These are phyloP conservation scores for Trichoderma atrobrunneum DNA, from an alignment of 2,329 filamentous ascomycete genomes.

Conservation along the genomic window DNA sequence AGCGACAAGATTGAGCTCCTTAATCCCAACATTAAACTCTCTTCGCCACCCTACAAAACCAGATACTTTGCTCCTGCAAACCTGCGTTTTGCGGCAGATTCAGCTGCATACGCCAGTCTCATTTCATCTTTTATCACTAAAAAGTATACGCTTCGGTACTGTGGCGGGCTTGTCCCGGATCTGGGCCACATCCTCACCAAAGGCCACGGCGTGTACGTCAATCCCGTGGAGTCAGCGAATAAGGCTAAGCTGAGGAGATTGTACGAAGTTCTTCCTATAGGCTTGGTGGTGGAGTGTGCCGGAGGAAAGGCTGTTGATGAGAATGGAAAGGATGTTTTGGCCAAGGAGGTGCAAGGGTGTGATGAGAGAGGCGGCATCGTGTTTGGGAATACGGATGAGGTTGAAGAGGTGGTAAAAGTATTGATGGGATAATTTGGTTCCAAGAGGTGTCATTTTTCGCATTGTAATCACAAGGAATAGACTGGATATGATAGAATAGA, in stretches of 20 bases:
- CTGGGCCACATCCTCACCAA: slow-evolving; percentile 58
- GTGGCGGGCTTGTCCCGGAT: slow-evolving; percentile 60
- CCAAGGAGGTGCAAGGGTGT: slow-evolving; percentile 36
- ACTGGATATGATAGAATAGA: not conserved
- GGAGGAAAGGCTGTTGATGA: slow-evolving; percentile 54
- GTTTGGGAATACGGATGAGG: slow-evolving; percentile 50
- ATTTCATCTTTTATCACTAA: slow-evolving; percentile 49
- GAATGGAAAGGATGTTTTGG: slow-evolving; percentile 42
- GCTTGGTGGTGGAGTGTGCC: slow-evolving; percentile 58
- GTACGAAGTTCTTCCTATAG: slow-evolving; percentile 60
- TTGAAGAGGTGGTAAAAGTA: slow-evolving; percentile 35
- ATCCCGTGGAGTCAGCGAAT: slow-evolving; percentile 50
- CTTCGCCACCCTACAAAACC: slow-evolving; percentile 41
- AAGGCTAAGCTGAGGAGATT: slow-evolving; percentile 57
- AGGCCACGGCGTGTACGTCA: slow-evolving; percentile 60
- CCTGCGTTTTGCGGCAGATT: slow-evolving; percentile 53
- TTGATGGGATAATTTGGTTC: slow-evolving; percentile 18
- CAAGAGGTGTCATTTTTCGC: not conserved
- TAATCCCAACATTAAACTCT: slow-evolving; percentile 40
- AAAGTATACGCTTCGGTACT: slow-evolving; percentile 59
- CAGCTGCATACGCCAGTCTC: slow-evolving; percentile 45
- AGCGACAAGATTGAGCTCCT: slow-evolving; percentile 38
- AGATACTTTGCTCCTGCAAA: slow-evolving; percentile 64
- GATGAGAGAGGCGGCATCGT: slow-evolving; percentile 51
- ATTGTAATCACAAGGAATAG: not conserved